These are phyloP conservation scores for Debaryomyces coudertii DNA, from an alignment of 1,139 yeast species.

Conservation along the genomic window DNA sequence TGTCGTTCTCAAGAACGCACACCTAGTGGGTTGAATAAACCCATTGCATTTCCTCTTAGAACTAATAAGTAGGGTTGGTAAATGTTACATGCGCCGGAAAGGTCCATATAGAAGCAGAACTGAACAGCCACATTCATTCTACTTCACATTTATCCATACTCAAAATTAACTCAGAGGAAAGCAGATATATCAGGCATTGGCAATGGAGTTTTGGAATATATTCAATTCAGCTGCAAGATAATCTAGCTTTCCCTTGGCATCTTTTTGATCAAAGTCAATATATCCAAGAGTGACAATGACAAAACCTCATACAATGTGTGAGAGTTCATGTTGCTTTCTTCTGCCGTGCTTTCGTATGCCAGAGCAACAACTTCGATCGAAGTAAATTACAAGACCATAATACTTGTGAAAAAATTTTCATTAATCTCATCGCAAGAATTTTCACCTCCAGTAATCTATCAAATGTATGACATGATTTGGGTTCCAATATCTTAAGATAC, in stretches of 20 bases:
- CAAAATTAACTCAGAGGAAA: slow-evolving; percentile 46
- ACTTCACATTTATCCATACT: slow-evolving; percentile 30
- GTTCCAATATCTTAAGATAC: background rate
- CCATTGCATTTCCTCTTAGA: slow-evolving; percentile 9
- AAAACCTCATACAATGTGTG: slow-evolving; percentile 1
- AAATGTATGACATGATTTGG: background rate
- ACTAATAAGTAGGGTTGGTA: slow-evolving; percentile 3
- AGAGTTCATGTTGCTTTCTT: slow-evolving; percentile 2
- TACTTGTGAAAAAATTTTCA: background rate
- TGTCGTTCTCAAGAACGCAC: background rate
- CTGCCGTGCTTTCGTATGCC: background rate
- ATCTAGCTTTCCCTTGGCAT: slow-evolving; percentile 49
- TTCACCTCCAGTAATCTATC: background rate
- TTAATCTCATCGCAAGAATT: background rate
- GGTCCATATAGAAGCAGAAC: slow-evolving; percentile 37
- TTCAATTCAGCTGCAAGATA: slow-evolving; percentile 43
- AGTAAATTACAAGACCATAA: background rate
- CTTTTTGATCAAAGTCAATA: slow-evolving; percentile 10
- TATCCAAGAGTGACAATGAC: slow-evolving; percentile 5
- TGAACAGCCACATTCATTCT: slow-evolving; percentile 52
- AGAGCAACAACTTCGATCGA: slow-evolving; percentile 4
- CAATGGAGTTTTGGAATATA: slow-evolving; percentile 34
- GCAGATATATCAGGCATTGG: slow-evolving; percentile 55
- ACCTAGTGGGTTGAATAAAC: slow-evolving; percentile 1
- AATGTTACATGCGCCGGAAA: slow-evolving; percentile 29